These are phyloP conservation scores for Populus tremula DNA, from an alignment of 345 rosid genomes.

Conservation along the genomic window DNA sequence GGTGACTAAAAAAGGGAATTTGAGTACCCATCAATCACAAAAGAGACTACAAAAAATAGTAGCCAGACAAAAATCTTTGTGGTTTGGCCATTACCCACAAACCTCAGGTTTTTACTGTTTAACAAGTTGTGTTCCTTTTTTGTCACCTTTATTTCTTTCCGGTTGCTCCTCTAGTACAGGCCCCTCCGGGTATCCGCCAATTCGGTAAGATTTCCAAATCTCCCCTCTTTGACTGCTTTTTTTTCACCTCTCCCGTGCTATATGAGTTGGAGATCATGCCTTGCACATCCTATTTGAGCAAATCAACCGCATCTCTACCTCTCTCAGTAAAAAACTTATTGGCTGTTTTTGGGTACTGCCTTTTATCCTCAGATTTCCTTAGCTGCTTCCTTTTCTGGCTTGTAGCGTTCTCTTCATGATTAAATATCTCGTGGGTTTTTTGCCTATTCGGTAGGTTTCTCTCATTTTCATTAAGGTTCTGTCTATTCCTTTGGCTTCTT, in stretches of 20 bases:
- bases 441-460: slow-evolving; percentile 16
- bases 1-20: slow-evolving; percentile 5
- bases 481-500: neutral
- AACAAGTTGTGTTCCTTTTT: neutral
- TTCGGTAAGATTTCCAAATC: slow-evolving; percentile 20
- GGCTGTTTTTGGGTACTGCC: neutral
- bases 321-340: neutral
- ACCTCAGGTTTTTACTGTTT: neutral
- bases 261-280: slow-evolving; percentile 1
- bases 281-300: neutral
- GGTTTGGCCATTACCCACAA: neutral
- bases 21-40: slow-evolving; percentile 41
- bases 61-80: neutral
- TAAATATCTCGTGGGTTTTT: slow-evolving; percentile 16
- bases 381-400: slow-evolving; percentile 3
- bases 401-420: neutral
- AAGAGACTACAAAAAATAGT: neutral
- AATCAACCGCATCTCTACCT: neutral
- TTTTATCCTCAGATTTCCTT: slow-evolving; percentile 8
- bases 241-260: neutral
- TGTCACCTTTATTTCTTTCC: neutral
- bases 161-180: neutral
- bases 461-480: neutral
- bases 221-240: neutral
- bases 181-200: slow-evolving; percentile 5